These are phyloP conservation scores for Diospyros lotus DNA, from an alignment of 148 eudicot species.

Conservation along the genomic window DNA sequence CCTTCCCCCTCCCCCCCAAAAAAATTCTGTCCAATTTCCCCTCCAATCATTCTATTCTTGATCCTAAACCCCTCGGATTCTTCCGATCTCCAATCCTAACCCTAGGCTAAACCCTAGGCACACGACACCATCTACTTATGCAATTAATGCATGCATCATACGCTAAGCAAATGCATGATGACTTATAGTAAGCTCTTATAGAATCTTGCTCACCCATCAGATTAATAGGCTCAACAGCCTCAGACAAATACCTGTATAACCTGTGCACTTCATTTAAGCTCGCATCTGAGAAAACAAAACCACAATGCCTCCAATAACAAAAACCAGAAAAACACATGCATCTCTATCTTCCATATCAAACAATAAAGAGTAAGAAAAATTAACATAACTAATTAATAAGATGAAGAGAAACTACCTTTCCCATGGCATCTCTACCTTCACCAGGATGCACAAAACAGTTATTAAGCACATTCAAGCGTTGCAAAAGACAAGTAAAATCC, in stretches of 20 bases:
- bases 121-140: background rate
- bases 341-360: slow-evolving; percentile 1
- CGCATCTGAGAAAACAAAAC: no score
- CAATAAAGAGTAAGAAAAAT: slow-evolving; percentile 2
- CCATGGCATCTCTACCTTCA: slow-evolving; percentile 37
- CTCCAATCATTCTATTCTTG: no score
- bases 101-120: background rate
- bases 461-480: slow-evolving; percentile 43
- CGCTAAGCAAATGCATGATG: background rate
- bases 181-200: background rate
- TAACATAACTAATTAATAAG: background rate
- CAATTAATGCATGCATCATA: background rate
- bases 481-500: slow-evolving; percentile 34
- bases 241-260: background rate
- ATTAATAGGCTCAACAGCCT: background rate
- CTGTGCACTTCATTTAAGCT: no score
- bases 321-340: no score
- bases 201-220: background rate
- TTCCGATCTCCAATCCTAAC: no score
- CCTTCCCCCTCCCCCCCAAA: no score
- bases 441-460: slow-evolving; percentile 26
- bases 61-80: no score
- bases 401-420: slow-evolving; percentile 45
- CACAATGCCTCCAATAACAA: no score
- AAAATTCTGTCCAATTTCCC: no score